Evolutionary conservation across 768 basidiomycete genomes (phyloP).

Genomic region (Leucosporidium creatinivorum): DNA sequence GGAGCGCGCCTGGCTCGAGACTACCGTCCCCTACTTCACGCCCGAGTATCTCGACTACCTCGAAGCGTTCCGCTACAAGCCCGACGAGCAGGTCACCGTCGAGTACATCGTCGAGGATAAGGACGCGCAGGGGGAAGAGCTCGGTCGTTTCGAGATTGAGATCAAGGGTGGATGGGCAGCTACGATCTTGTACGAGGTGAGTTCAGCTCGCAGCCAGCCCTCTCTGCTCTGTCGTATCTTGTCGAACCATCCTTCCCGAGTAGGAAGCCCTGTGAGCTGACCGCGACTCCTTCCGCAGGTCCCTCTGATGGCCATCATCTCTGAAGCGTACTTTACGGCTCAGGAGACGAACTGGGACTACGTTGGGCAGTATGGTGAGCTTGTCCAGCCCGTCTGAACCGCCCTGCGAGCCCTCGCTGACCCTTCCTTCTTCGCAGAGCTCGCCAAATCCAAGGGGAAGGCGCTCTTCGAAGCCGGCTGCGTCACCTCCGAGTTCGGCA

Average conservation of each 20-base stretch:
- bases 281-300: slow-evolving; percentile 79
- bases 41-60: slow-evolving; percentile 70
- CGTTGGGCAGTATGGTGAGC: slow-evolving; percentile 66
- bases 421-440: slow-evolving; percentile 47
- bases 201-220: not conserved
- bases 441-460: slow-evolving; percentile 64
- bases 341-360: slow-evolving; percentile 76
- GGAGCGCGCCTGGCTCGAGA: slow-evolving; percentile 62
- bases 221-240: too few species aligned
- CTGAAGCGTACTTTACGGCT: slow-evolving; percentile 75
- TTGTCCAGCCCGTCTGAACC: not conserved
- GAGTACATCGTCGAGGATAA: slow-evolving; percentile 59
- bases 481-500: slow-evolving; percentile 77
- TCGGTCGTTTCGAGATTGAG: slow-evolving; percentile 66
- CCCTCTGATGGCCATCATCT: slow-evolving; percentile 83
- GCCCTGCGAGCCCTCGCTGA: not conserved
- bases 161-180: slow-evolving; percentile 68
- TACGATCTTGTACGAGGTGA: slow-evolving; percentile 87
- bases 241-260: too few species aligned
- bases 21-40: slow-evolving; percentile 66
- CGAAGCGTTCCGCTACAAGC: slow-evolving; percentile 38
- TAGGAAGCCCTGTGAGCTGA: slow-evolving; percentile 34
- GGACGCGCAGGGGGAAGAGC: slow-evolving; percentile 49
- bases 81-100: slow-evolving; percentile 45
- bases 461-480: slow-evolving; percentile 59